These are phyloP conservation scores for Exobasidium cylindrosporum DNA, from an alignment of 1,284 basidiomycete genomes.

Conservation along the genomic window DNA sequence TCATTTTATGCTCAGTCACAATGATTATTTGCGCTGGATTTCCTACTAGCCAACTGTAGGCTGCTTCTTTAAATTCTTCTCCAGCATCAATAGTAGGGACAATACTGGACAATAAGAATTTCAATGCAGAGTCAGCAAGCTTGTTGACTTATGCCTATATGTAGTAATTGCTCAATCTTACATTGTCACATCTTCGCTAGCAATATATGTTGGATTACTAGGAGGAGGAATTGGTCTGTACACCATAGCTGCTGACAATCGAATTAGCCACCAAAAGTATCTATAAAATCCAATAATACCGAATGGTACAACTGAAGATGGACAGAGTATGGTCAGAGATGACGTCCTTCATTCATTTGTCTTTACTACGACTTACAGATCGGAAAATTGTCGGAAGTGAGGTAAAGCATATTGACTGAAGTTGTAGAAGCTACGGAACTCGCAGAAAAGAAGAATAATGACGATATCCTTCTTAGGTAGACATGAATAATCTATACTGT, in stretches of 20 bases:
- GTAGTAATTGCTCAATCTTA: background rate
- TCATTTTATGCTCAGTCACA: conserved; percentile 87
- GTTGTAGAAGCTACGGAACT: too few relatives aligned
- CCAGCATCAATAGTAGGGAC: conserved; percentile 91
- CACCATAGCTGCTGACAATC: conserved; percentile 64
- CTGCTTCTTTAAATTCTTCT: conserved; percentile 88
- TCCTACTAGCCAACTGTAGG: conserved; percentile 81
- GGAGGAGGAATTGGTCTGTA: conserved; percentile 82
- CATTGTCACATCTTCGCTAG: conserved; percentile 85
- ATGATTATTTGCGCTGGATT: conserved; percentile 89
- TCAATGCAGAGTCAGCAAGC: too few relatives aligned
- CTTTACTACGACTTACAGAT: conserved; percentile 69
- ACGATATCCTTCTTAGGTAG: too few relatives aligned
- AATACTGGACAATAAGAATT: conserved; percentile 58
- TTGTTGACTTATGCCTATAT: too few relatives aligned
- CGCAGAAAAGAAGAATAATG: too few relatives aligned
- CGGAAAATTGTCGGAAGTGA: conserved; percentile 74
- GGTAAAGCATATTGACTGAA: conserved; percentile 59
- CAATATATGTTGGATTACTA: conserved; percentile 80
- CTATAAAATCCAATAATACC: conserved; percentile 69
- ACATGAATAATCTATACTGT: too few relatives aligned
- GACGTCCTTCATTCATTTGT: too few relatives aligned
- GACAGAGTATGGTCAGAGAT: background rate
- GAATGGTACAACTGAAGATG: conserved; percentile 72
- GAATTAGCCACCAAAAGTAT: conserved; percentile 21